Evolutionary conservation across 768 basidiomycete species (phyloP).

Genomic region (Kockovaella imperatae): DNA sequence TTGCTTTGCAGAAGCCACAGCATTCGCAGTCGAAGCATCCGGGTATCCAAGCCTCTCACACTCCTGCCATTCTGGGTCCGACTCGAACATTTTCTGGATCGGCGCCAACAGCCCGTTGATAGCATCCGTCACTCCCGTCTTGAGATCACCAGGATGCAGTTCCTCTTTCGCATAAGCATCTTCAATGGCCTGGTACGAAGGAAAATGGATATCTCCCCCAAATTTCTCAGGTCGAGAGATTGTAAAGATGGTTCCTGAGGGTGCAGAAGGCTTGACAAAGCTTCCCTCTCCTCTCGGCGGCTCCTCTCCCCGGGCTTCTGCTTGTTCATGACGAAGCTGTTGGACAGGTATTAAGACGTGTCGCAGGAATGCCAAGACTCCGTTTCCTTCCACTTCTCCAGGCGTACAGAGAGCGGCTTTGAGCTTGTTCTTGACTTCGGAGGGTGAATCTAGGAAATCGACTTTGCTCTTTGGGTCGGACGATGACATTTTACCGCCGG

Average conservation of each 20-base stretch:
- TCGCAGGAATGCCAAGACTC: conserved; percentile 72
- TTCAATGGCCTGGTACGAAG: conserved; percentile 58
- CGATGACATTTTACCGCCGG: conserved; percentile 95
- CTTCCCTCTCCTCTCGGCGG: conserved; percentile 53
- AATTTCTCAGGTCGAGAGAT: conserved; percentile 69
- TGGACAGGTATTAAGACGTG: conserved; percentile 84
- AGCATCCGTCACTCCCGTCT: conserved; percentile 63
- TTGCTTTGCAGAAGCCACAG: conserved; percentile 14
- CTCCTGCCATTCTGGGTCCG: conserved; percentile 69
- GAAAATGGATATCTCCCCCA: conserved; percentile 65
- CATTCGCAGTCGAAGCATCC: conserved; percentile 13
- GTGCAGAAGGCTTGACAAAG: conserved; percentile 63
- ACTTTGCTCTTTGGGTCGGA: conserved; percentile 98
- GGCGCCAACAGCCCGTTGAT: conserved; percentile 71
- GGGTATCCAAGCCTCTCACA: conserved; percentile 78
- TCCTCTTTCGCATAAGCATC: conserved; percentile 66
- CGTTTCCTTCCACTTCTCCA: conserved; percentile 80
- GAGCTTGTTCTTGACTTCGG: conserved; percentile 77
- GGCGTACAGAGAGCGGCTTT: conserved; percentile 90
- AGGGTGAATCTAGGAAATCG: conserved; percentile 86
- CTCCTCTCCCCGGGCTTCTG: conserved; percentile 47
- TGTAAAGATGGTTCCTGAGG: conserved; percentile 72
- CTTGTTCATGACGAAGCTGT: conserved; percentile 59
- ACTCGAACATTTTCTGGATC: conserved; percentile 67
- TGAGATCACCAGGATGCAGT: conserved; percentile 85